These are phyloP conservation scores for Royoungia palumana DNA, from an alignment of 768 basidiomycete species.

Conservation along the genomic window DNA sequence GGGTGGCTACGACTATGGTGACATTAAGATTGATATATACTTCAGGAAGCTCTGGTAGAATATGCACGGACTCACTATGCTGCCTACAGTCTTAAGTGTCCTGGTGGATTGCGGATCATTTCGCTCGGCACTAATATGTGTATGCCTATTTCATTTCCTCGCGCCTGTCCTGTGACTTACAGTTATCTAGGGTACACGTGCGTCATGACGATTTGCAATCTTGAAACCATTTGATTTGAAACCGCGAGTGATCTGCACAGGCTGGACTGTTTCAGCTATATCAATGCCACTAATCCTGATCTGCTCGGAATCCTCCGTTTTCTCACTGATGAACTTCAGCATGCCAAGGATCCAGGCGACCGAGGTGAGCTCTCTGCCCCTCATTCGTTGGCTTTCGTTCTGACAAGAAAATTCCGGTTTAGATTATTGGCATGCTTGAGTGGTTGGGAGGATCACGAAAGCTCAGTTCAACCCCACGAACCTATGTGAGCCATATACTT, in stretches of 20 bases:
- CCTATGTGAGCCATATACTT: constrained; percentile 38
- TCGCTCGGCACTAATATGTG: constrained; percentile 46
- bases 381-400: neutral
- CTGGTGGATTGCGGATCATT: constrained; percentile 45
- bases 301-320: constrained; percentile 49
- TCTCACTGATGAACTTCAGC: constrained; percentile 50
- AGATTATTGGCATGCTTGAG: constrained; percentile 50
- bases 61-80: constrained; percentile 44
- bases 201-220: constrained; percentile 1
- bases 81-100: constrained; percentile 41
- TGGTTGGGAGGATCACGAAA: constrained; percentile 46
- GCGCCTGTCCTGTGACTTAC: neutral
- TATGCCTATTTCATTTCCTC: constrained; percentile 17
- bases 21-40: no score
- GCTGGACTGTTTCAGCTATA: constrained; percentile 47
- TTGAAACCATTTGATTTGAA: neutral
- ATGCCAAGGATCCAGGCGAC: constrained; percentile 46
- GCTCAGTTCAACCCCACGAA: constrained; percentile 41
- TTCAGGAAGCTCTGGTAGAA: constrained; percentile 32
- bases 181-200: constrained; percentile 33
- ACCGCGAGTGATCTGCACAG: constrained; percentile 17
- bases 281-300: constrained; percentile 44
- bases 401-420: constrained; percentile 30
- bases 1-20: constrained; percentile 48
- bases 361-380: constrained; percentile 29